Evolutionary conservation across 2,329 filamentous ascomycete species (phyloP), one percentile per base, ranked within the genome.

Genomic region (Calonectria pauciramosa): DNA sequence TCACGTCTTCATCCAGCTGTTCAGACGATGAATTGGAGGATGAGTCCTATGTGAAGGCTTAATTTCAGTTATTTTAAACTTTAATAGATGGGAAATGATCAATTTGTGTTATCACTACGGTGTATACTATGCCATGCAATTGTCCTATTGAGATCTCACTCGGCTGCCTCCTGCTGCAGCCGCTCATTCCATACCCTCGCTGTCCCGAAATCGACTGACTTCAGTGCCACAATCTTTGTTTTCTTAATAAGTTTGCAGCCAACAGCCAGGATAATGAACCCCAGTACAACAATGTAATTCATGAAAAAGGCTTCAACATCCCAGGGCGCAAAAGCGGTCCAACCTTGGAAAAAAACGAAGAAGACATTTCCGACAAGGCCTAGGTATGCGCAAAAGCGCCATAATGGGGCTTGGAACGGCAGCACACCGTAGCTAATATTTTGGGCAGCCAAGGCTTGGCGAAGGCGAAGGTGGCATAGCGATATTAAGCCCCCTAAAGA

Each of bases 381-480:
- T 2, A 70, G 18, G 34, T 70, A 65, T 23, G 56, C 68, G 9
- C 56, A 64, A n/a, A 64, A 70, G 6, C 52, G 54, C 64, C 65
- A 75, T 4, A 52, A 26, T 0, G 72, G 69, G 5, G 72, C 69
- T 44, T 68, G 72, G 36, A 74, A 74, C 26, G 73, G 70, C 1
- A 75, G 11, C 1, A 75, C 59, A 20, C 65, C 59, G 8, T 47
- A 14, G 49, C 70, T 72, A 28, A 75, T 75, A 56, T 72, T 72
- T 16, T 75, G 73, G 5, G 70, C 65, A 5, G 51, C n/a, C 30
- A 75, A 65, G 16, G 59, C 65, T 41, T 69, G 64, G 13, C 73
- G 54, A 11, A 70, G 68, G 28, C 73, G 73, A 34, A 73, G 69
- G 32, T 75, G 65, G 34, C 72, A 73, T 4, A 75, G 34, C 11